A percentile compares a stretch with the other conserved stretches of the same genome.
phyloP scores from a whole-genome alignment of 331 rosid genomes.

The Spiraea crenata region DNA sequence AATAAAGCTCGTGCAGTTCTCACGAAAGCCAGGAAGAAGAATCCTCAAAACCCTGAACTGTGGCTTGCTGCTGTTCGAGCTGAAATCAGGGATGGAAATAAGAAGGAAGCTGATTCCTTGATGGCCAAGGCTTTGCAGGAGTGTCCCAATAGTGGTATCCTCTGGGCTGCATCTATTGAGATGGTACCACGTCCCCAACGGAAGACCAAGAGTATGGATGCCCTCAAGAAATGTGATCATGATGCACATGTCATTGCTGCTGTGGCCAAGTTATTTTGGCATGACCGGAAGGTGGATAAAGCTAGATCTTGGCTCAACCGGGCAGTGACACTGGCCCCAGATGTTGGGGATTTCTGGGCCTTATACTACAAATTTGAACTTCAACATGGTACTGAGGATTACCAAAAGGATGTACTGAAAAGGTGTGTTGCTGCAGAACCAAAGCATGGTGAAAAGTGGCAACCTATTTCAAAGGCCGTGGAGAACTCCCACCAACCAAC shows the following conservation, averaged over 20 bases:
- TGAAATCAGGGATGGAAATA: slow-evolving; percentile 71
- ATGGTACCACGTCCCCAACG: slow-evolving; percentile 93
- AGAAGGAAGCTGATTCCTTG: slow-evolving; percentile 79
- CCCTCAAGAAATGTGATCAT: slow-evolving; percentile 85
- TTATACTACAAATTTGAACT: slow-evolving; percentile 72
- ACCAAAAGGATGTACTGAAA: slow-evolving; percentile 70
- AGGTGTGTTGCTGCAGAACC: slow-evolving; percentile 79
- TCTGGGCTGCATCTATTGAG: slow-evolving; percentile 87
- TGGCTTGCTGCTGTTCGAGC: slow-evolving; percentile 89
- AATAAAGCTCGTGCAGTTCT: slow-evolving; percentile 88
- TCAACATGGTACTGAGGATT: slow-evolving; percentile 77
- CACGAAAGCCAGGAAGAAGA: slow-evolving; percentile 77
- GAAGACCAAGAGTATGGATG: slow-evolving; percentile 80
- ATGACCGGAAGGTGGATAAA: slow-evolving; percentile 82
- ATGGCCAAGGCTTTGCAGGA: slow-evolving; percentile 95
- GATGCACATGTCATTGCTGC: slow-evolving; percentile 86
- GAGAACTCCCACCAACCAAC: slow-evolving; percentile 83
- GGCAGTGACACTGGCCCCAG: slow-evolving; percentile 85
- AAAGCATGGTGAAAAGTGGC: slow-evolving; percentile 94
- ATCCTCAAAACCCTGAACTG: slow-evolving; percentile 79
- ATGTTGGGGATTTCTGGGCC: slow-evolving; percentile 87
- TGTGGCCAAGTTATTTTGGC: slow-evolving; percentile 86
- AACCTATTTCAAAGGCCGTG: slow-evolving; percentile 69
- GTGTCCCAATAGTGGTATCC: slow-evolving; percentile 78
- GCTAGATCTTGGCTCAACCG: slow-evolving; percentile 79